These are phyloP conservation scores for Solanum okadae DNA, from an alignment of 257 asterid genomes.

Conservation along the genomic window DNA sequence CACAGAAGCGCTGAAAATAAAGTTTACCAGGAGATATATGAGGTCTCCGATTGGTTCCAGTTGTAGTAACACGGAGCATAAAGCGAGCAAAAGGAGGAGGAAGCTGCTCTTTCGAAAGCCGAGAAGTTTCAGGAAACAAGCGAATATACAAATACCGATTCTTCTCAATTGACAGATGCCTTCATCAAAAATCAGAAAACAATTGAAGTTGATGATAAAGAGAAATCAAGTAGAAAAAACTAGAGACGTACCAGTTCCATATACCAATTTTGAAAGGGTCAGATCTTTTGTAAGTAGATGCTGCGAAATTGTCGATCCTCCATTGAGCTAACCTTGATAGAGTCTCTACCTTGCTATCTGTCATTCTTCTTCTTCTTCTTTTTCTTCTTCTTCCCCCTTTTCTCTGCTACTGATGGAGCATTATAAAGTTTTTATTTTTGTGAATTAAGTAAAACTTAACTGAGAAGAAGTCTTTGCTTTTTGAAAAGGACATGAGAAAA, in stretches of 20 bases:
- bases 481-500: neutral
- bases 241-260: conserved; percentile 72
- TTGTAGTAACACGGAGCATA: conserved; percentile 53
- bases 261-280: conserved; percentile 88
- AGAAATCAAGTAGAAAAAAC: neutral
- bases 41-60: conserved; percentile 60
- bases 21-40: conserved; percentile 58
- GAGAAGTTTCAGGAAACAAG: conserved; percentile 68
- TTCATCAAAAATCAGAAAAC: neutral
- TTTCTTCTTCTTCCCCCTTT: neutral
- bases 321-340: conserved; percentile 88
- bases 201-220: neutral
- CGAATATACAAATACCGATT: conserved; percentile 56
- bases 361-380: too few relatives aligned
- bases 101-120: conserved; percentile 76
- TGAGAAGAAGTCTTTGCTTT: neutral
- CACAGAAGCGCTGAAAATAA: neutral
- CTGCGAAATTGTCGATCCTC: conserved; percentile 74
- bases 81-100: conserved; percentile 91
- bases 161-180: conserved; percentile 64
- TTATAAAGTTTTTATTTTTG: neutral
- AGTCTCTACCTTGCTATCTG: conserved; percentile 76
- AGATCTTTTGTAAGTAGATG: conserved; percentile 69
- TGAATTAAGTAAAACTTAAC: neutral
- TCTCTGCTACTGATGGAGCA: neutral